phyloP scores from a whole-genome alignment of 1,139 yeast genomes.

The Yamadazyma blattariae region DNA sequence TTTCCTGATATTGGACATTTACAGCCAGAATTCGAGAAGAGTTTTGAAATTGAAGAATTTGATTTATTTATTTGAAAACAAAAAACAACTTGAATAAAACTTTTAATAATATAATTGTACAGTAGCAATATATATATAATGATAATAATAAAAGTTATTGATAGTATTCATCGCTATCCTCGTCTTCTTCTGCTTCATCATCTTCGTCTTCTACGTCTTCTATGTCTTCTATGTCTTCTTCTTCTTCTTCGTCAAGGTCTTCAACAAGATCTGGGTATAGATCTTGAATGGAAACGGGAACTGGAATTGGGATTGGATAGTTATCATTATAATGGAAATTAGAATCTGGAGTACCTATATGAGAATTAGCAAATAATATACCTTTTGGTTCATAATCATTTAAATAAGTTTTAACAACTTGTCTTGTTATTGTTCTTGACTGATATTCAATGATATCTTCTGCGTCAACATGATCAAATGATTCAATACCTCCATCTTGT shows the following conservation, averaged over 20 bases:
- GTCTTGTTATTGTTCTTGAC: slow-evolving; percentile 48
- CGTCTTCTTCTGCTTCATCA: neutral
- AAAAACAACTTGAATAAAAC: no score
- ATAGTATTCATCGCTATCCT: slow-evolving; percentile 1
- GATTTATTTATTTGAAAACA: slow-evolving; percentile 27
- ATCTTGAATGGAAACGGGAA: no score
- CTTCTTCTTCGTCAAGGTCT: neutral
- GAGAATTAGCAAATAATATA: no score
- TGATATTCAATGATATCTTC: slow-evolving; percentile 51
- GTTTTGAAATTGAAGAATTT: slow-evolving; percentile 34
- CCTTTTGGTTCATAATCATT: slow-evolving; percentile 27
- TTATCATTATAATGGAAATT: no score
- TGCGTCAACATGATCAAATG: slow-evolving; percentile 17
- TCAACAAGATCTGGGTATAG: neutral
- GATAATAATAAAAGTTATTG: slow-evolving; percentile 1
- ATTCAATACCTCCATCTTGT: slow-evolving; percentile 23
- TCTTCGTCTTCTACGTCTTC: no score
- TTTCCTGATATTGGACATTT: slow-evolving; percentile 61
- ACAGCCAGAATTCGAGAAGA: slow-evolving; percentile 10
- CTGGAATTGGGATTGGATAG: no score
- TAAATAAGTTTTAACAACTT: slow-evolving; percentile 38
- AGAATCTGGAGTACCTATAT: no score
- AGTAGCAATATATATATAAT: no score
- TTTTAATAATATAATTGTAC: no score
- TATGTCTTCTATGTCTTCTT: neutral